phyloP scores from a whole-genome alignment of 2,329 filamentous ascomycete species.

The Aspergillus thermomutatus region DNA sequence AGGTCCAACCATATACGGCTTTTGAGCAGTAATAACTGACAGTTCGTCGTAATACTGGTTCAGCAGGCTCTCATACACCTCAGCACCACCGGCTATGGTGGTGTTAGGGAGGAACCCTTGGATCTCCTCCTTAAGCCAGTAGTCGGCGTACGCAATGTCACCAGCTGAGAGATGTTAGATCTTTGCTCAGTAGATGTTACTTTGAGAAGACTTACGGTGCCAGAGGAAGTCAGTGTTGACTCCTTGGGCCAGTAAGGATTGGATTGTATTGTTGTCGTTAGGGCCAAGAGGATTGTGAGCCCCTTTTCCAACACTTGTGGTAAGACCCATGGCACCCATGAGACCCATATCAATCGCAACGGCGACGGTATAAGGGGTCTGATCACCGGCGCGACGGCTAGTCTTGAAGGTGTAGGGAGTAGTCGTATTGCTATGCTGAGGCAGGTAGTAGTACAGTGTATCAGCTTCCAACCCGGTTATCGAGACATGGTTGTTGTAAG shows the following conservation, averaged over 20 bases:
- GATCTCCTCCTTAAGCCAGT: neutral
- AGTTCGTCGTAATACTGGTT: neutral
- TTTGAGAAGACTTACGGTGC: neutral
- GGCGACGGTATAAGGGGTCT: slow-evolving; percentile 18
- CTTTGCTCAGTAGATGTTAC: neutral
- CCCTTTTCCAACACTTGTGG: neutral
- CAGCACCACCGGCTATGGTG: neutral
- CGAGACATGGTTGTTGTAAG: slow-evolving; percentile 18
- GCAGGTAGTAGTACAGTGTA: slow-evolving; percentile 23
- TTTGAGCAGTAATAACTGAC: neutral
- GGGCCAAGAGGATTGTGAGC: neutral
- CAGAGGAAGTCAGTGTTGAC: neutral
- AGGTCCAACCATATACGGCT: neutral
- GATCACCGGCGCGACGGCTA: slow-evolving; percentile 15
- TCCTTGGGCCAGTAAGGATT: neutral
- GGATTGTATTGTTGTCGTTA: neutral
- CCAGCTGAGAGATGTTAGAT: neutral
- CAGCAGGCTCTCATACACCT: neutral
- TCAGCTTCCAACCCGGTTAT: slow-evolving; percentile 17
- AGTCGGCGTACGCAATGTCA: neutral
- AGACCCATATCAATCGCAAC: neutral
- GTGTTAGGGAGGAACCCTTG: neutral
- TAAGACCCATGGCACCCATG: neutral
- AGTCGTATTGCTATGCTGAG: slow-evolving; percentile 9
- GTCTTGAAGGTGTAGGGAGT: slow-evolving; percentile 20